Conservation (phyloP, 768 basidiomycete species). For the Suillus paluster region DNA sequence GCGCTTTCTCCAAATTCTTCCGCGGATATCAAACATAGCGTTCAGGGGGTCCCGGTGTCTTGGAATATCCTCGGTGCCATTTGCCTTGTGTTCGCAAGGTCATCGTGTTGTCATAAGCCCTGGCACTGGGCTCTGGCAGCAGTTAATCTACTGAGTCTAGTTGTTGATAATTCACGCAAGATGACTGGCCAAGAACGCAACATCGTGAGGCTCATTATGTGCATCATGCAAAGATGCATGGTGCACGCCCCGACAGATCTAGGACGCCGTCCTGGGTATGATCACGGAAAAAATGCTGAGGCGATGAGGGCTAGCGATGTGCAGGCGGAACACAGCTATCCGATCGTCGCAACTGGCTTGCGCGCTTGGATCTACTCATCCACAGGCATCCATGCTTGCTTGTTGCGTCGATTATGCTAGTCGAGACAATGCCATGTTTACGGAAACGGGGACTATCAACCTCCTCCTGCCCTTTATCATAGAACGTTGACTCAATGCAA, state of each 20-base stretch:
- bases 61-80: slow-evolving; percentile 6
- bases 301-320: slow-evolving; percentile 4
- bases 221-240: slow-evolving; percentile 8
- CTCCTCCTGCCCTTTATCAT: slow-evolving; percentile 4
- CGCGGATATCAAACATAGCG: slow-evolving; percentile 7
- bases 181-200: background rate
- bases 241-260: background rate
- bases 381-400: background rate
- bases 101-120: background rate
- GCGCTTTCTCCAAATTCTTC: slow-evolving; percentile 9
- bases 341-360: background rate
- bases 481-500: background rate
- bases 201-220: slow-evolving; percentile 1
- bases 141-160: slow-evolving; percentile 1
- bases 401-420: slow-evolving; percentile 5
- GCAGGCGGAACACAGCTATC: slow-evolving; percentile 4
- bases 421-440: background rate
- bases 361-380: slow-evolving; percentile 2
- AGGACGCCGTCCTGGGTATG: background rate
- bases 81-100: background rate
- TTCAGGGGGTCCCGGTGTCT: slow-evolving; percentile 9
- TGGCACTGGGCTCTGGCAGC: slow-evolving; percentile 1
- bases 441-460: slow-evolving; percentile 3
- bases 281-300: background rate
- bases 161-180: background rate